Evolutionary conservation across 1,284 basidiomycete genomes (phyloP).

Genomic region (Flammula alnicola): DNA sequence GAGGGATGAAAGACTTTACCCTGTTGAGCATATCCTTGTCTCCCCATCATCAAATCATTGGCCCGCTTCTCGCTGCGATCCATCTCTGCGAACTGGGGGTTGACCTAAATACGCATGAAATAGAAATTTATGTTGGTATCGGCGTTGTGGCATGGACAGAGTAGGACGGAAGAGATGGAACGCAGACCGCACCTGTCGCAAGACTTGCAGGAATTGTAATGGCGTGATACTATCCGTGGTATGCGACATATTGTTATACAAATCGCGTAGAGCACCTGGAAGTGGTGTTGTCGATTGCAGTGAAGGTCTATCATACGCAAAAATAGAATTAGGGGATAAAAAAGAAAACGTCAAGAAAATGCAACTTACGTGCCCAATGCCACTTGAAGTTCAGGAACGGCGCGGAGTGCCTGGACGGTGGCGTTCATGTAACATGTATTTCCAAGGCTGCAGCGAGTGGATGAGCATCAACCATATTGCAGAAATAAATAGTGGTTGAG

Average conservation of each 20-base stretch:
- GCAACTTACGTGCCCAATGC: conserved; percentile 63
- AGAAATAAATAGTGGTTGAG: not conserved
- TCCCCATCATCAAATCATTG: conserved; percentile 36
- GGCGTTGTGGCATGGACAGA: no score
- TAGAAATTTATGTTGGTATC: conserved; percentile 37
- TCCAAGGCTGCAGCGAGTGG: conserved; percentile 71
- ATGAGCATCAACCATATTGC: no score
- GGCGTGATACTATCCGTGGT: conserved; percentile 86
- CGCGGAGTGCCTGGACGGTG: conserved; percentile 89
- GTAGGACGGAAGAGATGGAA: conserved; percentile 36
- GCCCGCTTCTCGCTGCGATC: conserved; percentile 46
- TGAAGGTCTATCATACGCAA: conserved; percentile 31
- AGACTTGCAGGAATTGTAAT: conserved; percentile 66
- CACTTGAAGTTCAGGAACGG: conserved; percentile 85
- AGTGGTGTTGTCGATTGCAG: conserved; percentile 46
- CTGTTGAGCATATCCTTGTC: conserved; percentile 81
- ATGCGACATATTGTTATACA: conserved; percentile 75
- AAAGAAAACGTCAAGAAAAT: not conserved
- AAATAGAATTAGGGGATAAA: not conserved
- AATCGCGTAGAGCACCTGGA: conserved; percentile 67
- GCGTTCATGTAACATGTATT: conserved; percentile 98
- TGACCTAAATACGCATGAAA: conserved; percentile 44
- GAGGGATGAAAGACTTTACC: conserved; percentile 59
- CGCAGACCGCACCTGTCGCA: conserved; percentile 61
- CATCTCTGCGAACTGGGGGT: conserved; percentile 92